Evolutionary conservation across 2,329 filamentous ascomycete genomes (phyloP).

Genomic region (Scleromitrula shiraiana): DNA sequence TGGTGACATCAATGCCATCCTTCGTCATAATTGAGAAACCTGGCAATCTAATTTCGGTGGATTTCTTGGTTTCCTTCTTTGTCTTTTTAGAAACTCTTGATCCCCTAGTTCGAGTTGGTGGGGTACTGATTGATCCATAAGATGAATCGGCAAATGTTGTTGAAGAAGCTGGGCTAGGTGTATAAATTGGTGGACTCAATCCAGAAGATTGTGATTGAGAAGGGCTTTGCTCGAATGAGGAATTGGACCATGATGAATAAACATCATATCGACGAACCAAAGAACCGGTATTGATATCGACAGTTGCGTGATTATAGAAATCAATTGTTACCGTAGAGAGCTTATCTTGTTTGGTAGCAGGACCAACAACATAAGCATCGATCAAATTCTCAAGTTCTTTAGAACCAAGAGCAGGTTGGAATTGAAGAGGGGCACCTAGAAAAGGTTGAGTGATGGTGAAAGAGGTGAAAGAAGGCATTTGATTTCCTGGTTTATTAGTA

Average conservation of each 20-base stretch:
- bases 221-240: constrained; percentile 30
- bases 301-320: constrained; percentile 50
- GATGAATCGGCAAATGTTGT: constrained; percentile 32
- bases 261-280: constrained; percentile 37
- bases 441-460: constrained; percentile 49
- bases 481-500: not conserved
- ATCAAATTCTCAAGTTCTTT: constrained; percentile 54
- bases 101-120: constrained; percentile 11
- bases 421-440: constrained; percentile 50
- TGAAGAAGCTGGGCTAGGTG: constrained; percentile 37
- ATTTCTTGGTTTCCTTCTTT: constrained; percentile 25
- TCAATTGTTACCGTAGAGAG: constrained; percentile 49
- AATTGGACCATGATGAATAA: constrained; percentile 35
- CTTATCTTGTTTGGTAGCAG: constrained; percentile 49
- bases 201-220: constrained; percentile 44
- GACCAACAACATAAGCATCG: constrained; percentile 47
- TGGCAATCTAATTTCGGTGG: constrained; percentile 34
- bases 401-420: constrained; percentile 57
- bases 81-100: constrained; percentile 23
- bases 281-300: constrained; percentile 52
- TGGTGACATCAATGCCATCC: constrained; percentile 55
- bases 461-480: constrained; percentile 7
- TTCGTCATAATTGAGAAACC: constrained; percentile 62
- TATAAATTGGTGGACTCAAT: constrained; percentile 35
- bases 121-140: constrained; percentile 22